These are phyloP conservation scores for Ricinus communis DNA, from an alignment of 345 rosid species.

Conservation along the genomic window DNA sequence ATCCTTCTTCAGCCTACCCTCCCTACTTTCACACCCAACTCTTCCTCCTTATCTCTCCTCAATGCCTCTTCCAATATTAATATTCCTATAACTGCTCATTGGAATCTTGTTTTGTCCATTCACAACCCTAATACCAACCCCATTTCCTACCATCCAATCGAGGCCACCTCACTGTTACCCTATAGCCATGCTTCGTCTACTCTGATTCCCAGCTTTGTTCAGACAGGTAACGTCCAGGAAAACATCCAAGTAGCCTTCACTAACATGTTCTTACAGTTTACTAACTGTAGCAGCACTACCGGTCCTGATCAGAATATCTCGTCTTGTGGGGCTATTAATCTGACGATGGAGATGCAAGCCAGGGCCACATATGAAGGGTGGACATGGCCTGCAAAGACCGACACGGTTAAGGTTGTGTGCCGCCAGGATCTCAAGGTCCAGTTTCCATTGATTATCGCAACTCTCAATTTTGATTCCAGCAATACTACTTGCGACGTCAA, in stretches of 20 bases:
- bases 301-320: too few species aligned
- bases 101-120: neutral
- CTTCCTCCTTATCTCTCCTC: conserved; percentile 2
- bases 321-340: neutral
- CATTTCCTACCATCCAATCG: neutral
- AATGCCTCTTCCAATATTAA: neutral
- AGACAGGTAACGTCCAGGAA: neutral
- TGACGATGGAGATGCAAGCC: neutral
- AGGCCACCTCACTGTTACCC: neutral
- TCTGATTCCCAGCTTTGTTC: neutral
- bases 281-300: neutral
- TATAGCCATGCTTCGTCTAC: neutral
- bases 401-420: conserved; percentile 1
- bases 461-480: neutral
- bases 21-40: conserved; percentile 5
- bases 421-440: neutral
- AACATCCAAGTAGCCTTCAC: neutral
- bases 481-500: neutral
- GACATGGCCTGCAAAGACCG: conserved; percentile 17
- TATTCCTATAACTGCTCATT: neutral
- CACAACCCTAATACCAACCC: neutral
- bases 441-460: neutral
- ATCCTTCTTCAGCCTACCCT: conserved; percentile 10
- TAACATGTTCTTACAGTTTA: neutral
- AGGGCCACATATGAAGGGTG: conserved; percentile 13